Percentiles rank a stretch among this genome's conserved stretches.
These are phyloP conservation scores for Lyophyllum shimeji DNA, from an alignment of 768 basidiomycete genomes.

Conservation along the genomic window DNA sequence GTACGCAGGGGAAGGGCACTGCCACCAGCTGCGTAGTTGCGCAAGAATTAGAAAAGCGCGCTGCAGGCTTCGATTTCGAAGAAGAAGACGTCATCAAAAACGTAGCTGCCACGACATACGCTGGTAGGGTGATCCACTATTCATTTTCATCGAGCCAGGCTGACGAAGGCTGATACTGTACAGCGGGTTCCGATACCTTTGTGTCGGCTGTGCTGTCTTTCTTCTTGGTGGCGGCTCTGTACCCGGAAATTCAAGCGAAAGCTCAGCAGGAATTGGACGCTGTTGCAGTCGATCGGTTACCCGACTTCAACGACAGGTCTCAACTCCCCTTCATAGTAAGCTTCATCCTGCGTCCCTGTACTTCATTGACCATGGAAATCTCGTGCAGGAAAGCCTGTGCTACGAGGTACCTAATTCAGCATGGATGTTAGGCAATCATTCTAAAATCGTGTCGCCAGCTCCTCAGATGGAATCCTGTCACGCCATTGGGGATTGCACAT, in stretches of 20 bases:
- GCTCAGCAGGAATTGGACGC: slow-evolving; percentile 39
- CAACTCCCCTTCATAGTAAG: slow-evolving; percentile 39
- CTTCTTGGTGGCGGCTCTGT: slow-evolving; percentile 37
- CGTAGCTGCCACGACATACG: slow-evolving; percentile 41
- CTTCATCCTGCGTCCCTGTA: not conserved
- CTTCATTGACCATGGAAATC: not conserved
- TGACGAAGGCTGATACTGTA: not conserved
- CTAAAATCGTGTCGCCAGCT: slow-evolving; percentile 15
- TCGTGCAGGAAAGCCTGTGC: slow-evolving; percentile 26
- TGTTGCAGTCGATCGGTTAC: slow-evolving; percentile 33
- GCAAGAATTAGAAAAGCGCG: slow-evolving; percentile 33
- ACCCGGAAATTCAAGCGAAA: slow-evolving; percentile 37
- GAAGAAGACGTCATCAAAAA: slow-evolving; percentile 40
- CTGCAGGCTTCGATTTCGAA: slow-evolving; percentile 20
- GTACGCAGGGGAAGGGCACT: slow-evolving; percentile 24
- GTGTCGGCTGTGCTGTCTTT: slow-evolving; percentile 39
- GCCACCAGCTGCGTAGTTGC: slow-evolving; percentile 33
- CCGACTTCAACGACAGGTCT: slow-evolving; percentile 35
- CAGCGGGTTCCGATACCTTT: slow-evolving; percentile 32
- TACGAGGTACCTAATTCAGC: slow-evolving; percentile 20
- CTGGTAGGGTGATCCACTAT: slow-evolving; percentile 26
- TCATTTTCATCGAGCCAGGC: not conserved
- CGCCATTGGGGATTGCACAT: slow-evolving; percentile 30
- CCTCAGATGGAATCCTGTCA: slow-evolving; percentile 45
- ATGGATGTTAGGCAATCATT: not conserved